phyloP scores from a whole-genome alignment of 768 basidiomycete species.

The Agaricus sinodeliciosus region DNA sequence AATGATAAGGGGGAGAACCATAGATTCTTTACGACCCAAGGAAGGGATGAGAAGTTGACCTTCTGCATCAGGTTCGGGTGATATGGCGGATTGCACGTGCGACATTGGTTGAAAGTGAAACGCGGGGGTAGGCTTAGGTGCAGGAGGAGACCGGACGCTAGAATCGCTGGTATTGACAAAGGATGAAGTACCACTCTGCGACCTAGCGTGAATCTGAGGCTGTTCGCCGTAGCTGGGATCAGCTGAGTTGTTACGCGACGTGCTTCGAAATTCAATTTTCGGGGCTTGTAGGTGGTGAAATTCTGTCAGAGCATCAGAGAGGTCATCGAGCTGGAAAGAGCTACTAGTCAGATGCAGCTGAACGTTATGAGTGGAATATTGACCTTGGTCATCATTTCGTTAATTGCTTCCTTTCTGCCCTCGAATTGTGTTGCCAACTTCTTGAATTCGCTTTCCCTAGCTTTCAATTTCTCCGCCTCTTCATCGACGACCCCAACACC shows the following conservation, averaged over 20 bases:
- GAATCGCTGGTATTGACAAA: conserved; percentile 7
- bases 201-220: neutral
- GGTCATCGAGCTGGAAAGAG: conserved; percentile 1
- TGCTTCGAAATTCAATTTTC: conserved; percentile 31
- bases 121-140: neutral
- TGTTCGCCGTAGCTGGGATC: neutral
- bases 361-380: conserved; percentile 4
- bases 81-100: neutral
- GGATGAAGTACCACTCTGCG: conserved; percentile 7
- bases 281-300: conserved; percentile 45
- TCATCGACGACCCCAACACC: conserved; percentile 46
- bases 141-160: neutral
- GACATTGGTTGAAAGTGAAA: neutral
- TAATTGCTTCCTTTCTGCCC: conserved; percentile 61
- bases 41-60: conserved; percentile 2
- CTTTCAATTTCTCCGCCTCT: conserved; percentile 47
- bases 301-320: conserved; percentile 22
- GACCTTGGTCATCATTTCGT: conserved; percentile 71
- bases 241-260: conserved; percentile 18
- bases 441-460: conserved; percentile 63
- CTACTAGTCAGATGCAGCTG: too few relatives aligned
- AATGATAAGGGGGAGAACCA: conserved; percentile 21
- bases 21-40: conserved; percentile 14
- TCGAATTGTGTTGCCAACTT: conserved; percentile 63
- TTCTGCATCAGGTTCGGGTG: conserved; percentile 13